Conservation (phyloP, 2,329 filamentous ascomycete genomes). For the Neurospora sp. region DNA sequence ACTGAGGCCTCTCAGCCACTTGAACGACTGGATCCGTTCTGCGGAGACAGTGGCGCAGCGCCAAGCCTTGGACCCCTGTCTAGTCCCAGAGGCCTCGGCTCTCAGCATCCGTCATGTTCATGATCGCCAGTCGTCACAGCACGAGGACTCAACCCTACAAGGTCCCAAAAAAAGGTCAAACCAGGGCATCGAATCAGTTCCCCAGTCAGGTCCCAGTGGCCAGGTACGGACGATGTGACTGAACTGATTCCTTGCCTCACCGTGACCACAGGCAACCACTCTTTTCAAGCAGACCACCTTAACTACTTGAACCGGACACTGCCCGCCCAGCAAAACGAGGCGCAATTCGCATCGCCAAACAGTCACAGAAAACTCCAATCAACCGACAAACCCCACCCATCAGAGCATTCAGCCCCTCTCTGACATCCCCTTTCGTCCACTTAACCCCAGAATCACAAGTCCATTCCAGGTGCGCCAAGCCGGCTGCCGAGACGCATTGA, state of each 20-base stretch:
- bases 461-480: neutral
- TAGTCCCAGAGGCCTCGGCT: neutral
- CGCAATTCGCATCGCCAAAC: neutral
- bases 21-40: neutral
- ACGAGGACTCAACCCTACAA: neutral
- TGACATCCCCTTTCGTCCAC: neutral
- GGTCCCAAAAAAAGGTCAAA: neutral
- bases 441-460: neutral
- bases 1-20: neutral
- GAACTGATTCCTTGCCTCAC: neutral
- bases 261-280: neutral
- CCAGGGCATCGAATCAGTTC: neutral
- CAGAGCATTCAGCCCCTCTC: neutral
- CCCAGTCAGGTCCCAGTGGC: neutral
- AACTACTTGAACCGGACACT: neutral
- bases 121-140: neutral
- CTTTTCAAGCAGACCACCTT: neutral
- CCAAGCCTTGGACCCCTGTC: neutral
- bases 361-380: neutral
- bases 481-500: neutral
- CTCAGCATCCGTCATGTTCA: neutral
- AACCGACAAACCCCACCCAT: neutral
- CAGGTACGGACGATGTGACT: neutral
- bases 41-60: neutral
- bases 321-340: neutral